These are phyloP conservation scores for Alternaria hordeiaustralica DNA, from an alignment of 2,329 filamentous ascomycete genomes.

Conservation along the genomic window DNA sequence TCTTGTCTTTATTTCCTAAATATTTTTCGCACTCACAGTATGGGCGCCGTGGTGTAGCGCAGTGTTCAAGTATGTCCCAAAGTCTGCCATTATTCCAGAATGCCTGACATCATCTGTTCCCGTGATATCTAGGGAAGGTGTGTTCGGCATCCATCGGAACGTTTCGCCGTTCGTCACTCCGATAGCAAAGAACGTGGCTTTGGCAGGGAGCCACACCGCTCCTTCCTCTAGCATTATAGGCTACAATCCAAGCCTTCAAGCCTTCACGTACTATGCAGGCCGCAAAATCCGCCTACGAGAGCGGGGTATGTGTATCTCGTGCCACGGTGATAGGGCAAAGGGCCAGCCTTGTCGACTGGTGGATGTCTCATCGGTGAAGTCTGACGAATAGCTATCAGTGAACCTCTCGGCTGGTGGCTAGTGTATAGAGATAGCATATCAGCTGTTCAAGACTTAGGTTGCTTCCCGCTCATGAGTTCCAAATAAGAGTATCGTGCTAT, in stretches of 20 bases:
- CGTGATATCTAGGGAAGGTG: too few relatives aligned
- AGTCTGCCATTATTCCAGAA: too few relatives aligned
- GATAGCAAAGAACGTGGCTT: not conserved
- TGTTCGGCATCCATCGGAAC: not conserved
- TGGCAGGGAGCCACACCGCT: not conserved
- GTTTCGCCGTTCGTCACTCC: not conserved
- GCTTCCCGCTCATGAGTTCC: not conserved
- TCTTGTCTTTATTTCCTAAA: too few relatives aligned
- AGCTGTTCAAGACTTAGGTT: rapidly evolving
- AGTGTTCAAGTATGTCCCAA: too few relatives aligned
- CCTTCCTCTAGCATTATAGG: not conserved
- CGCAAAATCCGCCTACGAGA: not conserved
- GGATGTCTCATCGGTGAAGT: not conserved
- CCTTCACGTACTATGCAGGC: rapidly evolving
- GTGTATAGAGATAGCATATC: rapidly evolving
- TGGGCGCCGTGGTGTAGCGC: too few relatives aligned
- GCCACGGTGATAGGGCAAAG: not conserved
- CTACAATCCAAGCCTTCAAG: rapidly evolving
- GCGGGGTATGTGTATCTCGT: not conserved
- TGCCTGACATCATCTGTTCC: too few relatives aligned
- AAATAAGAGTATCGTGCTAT: not conserved
- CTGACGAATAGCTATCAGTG: not conserved
- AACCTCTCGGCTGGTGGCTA: not conserved
- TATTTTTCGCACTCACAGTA: too few relatives aligned
- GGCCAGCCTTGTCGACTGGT: not conserved